Evolutionary conservation across 129 eudicot species (phyloP), one percentile per base, ranked within the genome.

Genomic region (Heracleum sosnowskyi): DNA sequence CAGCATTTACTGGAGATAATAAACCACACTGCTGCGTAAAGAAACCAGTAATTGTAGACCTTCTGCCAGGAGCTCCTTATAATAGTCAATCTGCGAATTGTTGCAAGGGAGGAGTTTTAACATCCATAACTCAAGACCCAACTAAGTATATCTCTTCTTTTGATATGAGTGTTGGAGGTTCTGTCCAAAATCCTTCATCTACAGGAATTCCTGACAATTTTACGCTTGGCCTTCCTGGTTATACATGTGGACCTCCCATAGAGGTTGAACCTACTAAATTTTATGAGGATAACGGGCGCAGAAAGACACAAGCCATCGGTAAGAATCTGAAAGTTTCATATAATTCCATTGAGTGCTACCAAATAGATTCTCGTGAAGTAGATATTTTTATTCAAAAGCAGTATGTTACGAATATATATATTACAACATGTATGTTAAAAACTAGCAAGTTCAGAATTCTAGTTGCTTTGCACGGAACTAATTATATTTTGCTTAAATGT

Each of bases 241-340:
- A 93, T 76, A 89, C 92, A 16, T 93, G 98, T 78, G 98, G 95
- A 20, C 80, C 77, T 8, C 83, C 89, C 22, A 62, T 84, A 0
- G 28, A 60, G 77, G 98, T 93, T 49, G 86, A 85, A 1, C 91
- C 98, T 0, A 93, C 87, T 20, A 86, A 85, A 76, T 89, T 84
- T 51, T 37, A 47, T 2, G 83, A 66, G 62, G 97, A 93, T 87
- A 77, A 86, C 31, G 97, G 97, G 31, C 92, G 92, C 15, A 68
- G 97, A 85, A 80, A 74, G 62, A 93, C 92, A 17, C 97, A 89
- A 79, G 95, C 98, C 4, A 78, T 89, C 47, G 88, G 98, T 93
- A 71, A 84, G 85, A 77, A 62, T 0, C 26, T 34, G 15, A 33
- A 7, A 6, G 5, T 69, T 18, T 22, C 15, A 9, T 57, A 57